Evolutionary conservation across 768 basidiomycete species (phyloP).

Genomic region (Kwoniella newhampshirensis): DNA sequence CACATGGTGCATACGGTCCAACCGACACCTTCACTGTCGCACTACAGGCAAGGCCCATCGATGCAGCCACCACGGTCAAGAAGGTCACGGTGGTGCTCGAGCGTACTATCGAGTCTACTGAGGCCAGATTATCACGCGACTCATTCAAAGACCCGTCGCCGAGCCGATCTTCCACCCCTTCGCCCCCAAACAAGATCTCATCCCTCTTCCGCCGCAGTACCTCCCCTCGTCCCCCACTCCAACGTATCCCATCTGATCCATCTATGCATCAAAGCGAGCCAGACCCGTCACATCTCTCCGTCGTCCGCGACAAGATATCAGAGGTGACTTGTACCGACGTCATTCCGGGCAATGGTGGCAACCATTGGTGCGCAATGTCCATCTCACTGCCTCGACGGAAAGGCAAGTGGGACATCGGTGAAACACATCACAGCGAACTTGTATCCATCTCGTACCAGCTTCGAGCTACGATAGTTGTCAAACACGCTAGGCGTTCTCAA

Average conservation of each 20-base stretch:
- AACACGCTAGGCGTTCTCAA: constrained; percentile 16
- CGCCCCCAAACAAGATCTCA: constrained; percentile 4
- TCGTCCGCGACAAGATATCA: constrained; percentile 16
- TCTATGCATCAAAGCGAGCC: constrained; percentile 7
- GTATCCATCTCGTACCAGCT: constrained; percentile 29
- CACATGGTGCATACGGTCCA: constrained; percentile 39
- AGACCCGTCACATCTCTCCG: background rate
- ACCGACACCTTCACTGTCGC: constrained; percentile 32
- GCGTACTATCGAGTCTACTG: constrained; percentile 22
- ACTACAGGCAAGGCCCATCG: constrained; percentile 34
- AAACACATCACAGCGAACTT: constrained; percentile 31
- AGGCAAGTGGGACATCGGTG: constrained; percentile 42
- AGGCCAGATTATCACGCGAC: background rate
- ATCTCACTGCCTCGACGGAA: constrained; percentile 28
- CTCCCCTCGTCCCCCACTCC: constrained; percentile 21
- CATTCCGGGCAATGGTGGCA: constrained; percentile 21
- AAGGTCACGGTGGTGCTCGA: constrained; percentile 34
- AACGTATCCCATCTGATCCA: constrained; percentile 5
- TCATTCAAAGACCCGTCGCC: constrained; percentile 4
- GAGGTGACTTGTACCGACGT: constrained; percentile 22
- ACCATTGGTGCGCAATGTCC: constrained; percentile 23
- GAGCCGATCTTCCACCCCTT: constrained; percentile 1
- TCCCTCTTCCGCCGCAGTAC: constrained; percentile 24
- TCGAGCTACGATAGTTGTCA: constrained; percentile 24
- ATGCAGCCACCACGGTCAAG: constrained; percentile 22